Evolutionary conservation across 108 stramenopile species (phyloP), one percentile per base, ranked within the genome.

Genomic region (Pseudonitzschia pungens): DNA sequence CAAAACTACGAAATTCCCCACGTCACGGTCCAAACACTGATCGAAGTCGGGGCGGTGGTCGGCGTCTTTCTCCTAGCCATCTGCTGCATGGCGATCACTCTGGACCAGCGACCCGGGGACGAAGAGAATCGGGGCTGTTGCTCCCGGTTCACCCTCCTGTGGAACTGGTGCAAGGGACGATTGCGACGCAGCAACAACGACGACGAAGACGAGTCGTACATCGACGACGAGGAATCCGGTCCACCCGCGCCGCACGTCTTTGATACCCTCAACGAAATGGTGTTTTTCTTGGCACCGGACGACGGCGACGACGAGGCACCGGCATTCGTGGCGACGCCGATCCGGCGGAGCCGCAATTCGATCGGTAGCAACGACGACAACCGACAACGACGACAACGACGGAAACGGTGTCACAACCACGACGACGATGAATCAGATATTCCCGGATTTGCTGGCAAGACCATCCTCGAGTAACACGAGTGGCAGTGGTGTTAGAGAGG

Each of bases 31-130:
- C 68, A 48, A 12, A 58, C 60, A 8, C 26, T 76, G 21, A 29
- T 50, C 24, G n/a, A 69, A 12, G 60, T 76, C 18, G 75, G 41
- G 8, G 54, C 70, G n/a, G 45, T 77, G n/a, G 43, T 71, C 43
- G 70, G 69, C 2, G n/a, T 70, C 40, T 77, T 77, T 66, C 43
- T 71, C 21, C 42, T 77, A 64, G 70, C 76, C n/a, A 42, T 77
- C 12, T 1, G 69, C 40, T 77, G 62, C 51, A 64, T 77, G 53
- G 76, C 76, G 14, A 65, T 70, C 42, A 52, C 70, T 20, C 54
- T 77, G 70, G 54, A 77, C 56, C 69, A 18, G 16, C 45, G 45
- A 2, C 45, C 45, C 16, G 16, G 45, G 7, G 18, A 48, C 45
- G 45, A 18, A 18, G 45, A 18, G 9, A 18, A 48, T 12, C 45